Evolutionary conservation across 2,329 filamentous ascomycete genomes (phyloP).

Genomic region (Claviceps maximensis): DNA sequence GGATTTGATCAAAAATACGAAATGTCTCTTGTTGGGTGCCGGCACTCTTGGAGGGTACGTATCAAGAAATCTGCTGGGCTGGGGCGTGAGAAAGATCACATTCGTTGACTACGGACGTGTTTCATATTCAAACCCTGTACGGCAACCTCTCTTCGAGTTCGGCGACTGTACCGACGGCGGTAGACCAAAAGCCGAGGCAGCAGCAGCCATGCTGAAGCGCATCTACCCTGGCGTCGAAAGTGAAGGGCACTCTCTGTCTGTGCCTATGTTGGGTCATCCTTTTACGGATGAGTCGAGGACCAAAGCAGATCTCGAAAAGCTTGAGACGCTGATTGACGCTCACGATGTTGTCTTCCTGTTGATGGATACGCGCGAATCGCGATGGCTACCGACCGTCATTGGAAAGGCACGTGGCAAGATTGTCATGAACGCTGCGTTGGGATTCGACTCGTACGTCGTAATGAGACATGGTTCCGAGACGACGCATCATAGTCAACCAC

Average conservation of each 20-base stretch:
- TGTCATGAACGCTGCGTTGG: slow-evolving; percentile 90
- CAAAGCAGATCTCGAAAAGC: slow-evolving; percentile 58
- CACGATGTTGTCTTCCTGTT: slow-evolving; percentile 94
- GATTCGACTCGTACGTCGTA: slow-evolving; percentile 92
- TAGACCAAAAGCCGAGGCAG: slow-evolving; percentile 66
- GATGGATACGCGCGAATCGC: slow-evolving; percentile 88
- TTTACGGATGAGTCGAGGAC: slow-evolving; percentile 59
- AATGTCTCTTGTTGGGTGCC: slow-evolving; percentile 79
- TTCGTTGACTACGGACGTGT: slow-evolving; percentile 91
- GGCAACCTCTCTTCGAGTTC: slow-evolving; percentile 85
- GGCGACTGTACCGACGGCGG: slow-evolving; percentile 80
- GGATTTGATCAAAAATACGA: slow-evolving; percentile 77
- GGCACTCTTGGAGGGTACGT: slow-evolving; percentile 93
- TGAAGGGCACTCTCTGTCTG: slow-evolving; percentile 65
- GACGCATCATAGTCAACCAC: slow-evolving; percentile 40
- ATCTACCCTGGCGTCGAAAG: slow-evolving; percentile 88
- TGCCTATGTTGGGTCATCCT: slow-evolving; percentile 92
- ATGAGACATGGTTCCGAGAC: slow-evolving; percentile 80
- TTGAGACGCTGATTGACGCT: slow-evolving; percentile 61
- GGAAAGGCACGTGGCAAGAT: slow-evolving; percentile 87
- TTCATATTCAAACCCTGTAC: slow-evolving; percentile 91
- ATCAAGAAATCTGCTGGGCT: slow-evolving; percentile 80
- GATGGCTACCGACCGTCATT: slow-evolving; percentile 95
- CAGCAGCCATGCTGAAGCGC: slow-evolving; percentile 64
- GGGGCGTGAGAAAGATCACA: slow-evolving; percentile 90